Conservation (phyloP, 1,284 basidiomycete species). For the Apiotrichum domesticum region DNA sequence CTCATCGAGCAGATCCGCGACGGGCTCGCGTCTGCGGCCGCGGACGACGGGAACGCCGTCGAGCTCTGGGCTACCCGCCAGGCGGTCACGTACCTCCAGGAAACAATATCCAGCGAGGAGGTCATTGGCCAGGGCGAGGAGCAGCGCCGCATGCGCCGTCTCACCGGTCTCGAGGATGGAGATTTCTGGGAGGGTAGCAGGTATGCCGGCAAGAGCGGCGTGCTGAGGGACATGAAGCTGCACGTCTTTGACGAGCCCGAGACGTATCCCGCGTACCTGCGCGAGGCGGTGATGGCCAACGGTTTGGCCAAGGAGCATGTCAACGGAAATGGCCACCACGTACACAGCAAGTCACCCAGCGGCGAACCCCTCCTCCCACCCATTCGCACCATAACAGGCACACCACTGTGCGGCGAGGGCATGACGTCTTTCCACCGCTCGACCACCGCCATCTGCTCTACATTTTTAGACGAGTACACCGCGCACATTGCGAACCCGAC, state of each 20-base stretch:
- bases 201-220: constrained; percentile 30
- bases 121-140: constrained; percentile 36
- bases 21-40: constrained; percentile 6
- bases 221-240: constrained; percentile 26
- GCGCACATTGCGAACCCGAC: not conserved
- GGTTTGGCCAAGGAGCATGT: not conserved
- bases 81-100: constrained; percentile 53
- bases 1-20: constrained; percentile 60
- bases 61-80: constrained; percentile 73
- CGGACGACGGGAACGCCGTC: constrained; percentile 28
- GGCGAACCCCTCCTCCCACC: not conserved
- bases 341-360: not conserved
- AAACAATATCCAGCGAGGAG: constrained; percentile 31
- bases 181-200: constrained; percentile 43
- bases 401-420: constrained; percentile 3
- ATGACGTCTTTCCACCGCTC: constrained; percentile 27
- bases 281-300: not conserved
- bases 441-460: constrained; percentile 16
- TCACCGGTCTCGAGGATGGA: constrained; percentile 35
- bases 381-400: not conserved
- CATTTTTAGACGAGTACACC: constrained; percentile 27
- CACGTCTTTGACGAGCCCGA: constrained; percentile 27
- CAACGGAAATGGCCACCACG: not conserved
- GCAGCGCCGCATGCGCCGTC: constrained; percentile 35
- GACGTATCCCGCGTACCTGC: constrained; percentile 5